Base-by-base conservation (phyloP, 2,329 filamentous ascomycete genomes). In the Magnaporthiopsis incrustans region DNA sequence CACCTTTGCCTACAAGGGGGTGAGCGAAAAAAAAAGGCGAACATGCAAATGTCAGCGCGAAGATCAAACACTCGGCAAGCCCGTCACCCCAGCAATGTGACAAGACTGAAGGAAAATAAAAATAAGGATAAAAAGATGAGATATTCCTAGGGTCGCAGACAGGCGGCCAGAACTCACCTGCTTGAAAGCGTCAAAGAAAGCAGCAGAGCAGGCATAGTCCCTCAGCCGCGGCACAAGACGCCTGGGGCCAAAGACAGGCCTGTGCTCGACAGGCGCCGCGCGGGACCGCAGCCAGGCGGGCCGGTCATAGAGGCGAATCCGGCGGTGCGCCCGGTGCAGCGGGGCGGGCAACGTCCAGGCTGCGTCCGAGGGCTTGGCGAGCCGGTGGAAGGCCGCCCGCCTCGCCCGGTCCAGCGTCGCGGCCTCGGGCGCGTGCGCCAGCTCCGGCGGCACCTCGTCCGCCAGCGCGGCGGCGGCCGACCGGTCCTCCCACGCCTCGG, bases 371-470 rank as follows among this genome's bases (percentile, higher is more conserved):
- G 67, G 68, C 53, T 56, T 60, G 5, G 56, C 30, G n/a, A 22
- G n/a, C 27, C 65, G 60, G 38, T 66, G 63, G 30, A 69, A 63
- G n/a, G 64, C 64, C 8, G 67, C 26, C 14, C 68, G 67, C 1
- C 68, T 67, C 1, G 64, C 60, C 3, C 68, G 66, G 65, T 70
- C 68, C 18, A 69, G 63, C 30, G 62, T 44, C 59, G 68, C 30
- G 33, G 63, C 44, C 33, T 61, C 57, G 27, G 60, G 57, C 25
- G 56, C 50, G 15, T 59, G 26, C 33, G 63, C 33, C 4, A 32
- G 6, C 1, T 60, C 18, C 30, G 58, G 53, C 4, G 63, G 27
- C 15, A 66, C 60, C 8, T 50, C 57, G 57, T 50, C 56, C 3
- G 66, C 27, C 26, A 65, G 27, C 38, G 44, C 14, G 38, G 15